These are phyloP conservation scores for Porphyrellus cyaneotinctus DNA, from an alignment of 768 basidiomycete genomes.

Conservation along the genomic window DNA sequence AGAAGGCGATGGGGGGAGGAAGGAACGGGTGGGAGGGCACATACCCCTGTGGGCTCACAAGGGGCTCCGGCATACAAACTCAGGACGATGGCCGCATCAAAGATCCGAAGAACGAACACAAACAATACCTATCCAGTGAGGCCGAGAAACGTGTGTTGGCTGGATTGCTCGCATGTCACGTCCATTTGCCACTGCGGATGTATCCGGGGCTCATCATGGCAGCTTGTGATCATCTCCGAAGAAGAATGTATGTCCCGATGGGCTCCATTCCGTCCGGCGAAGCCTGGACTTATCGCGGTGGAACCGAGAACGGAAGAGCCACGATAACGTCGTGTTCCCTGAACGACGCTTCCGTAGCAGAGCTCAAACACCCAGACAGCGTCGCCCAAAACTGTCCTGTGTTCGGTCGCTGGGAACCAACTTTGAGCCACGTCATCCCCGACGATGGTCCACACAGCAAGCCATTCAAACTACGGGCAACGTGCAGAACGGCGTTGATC, in stretches of 20 bases:
- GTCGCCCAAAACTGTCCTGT: not conserved
- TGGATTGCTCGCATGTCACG: slow-evolving; percentile 1
- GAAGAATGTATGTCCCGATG: not conserved
- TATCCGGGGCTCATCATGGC: not conserved
- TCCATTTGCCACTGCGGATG: slow-evolving; percentile 1
- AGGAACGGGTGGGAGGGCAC: not conserved
- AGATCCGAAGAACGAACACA: slow-evolving; percentile 9
- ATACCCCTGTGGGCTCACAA: slow-evolving; percentile 1
- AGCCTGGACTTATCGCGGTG: not conserved
- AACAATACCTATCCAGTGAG: not conserved
- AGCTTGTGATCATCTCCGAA: not conserved
- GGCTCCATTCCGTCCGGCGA: not conserved
- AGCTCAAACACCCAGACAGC: not conserved
- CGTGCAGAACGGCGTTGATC: slow-evolving; percentile 1
- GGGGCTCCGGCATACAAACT: not conserved
- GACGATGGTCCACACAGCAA: slow-evolving; percentile 3
- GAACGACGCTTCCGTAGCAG: not conserved
- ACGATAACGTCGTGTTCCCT: not conserved
- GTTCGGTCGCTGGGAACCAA: not conserved
- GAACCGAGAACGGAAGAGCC: not conserved
- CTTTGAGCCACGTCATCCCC: not conserved
- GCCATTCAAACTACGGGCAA: slow-evolving; percentile 6
- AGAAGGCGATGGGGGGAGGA: not conserved
- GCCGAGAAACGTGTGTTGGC: slow-evolving; percentile 19
- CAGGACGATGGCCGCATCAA: not conserved